Evolutionary conservation across 345 rosid genomes (phyloP).

Genomic region (Eucalyptus regnans): DNA sequence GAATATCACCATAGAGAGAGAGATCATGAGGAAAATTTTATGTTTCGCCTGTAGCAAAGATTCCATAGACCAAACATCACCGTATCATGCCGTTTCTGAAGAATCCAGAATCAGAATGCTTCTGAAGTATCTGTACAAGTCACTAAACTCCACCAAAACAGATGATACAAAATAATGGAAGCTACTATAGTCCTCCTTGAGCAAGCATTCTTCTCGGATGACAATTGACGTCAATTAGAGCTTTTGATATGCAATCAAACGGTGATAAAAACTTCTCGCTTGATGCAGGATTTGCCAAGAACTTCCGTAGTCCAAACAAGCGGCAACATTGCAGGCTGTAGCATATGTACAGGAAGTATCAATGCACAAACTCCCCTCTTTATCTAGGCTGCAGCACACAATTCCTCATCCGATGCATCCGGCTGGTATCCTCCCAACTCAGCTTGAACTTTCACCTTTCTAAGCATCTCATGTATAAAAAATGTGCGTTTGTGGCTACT

Average conservation of each 20-base stretch:
- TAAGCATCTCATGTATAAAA: constrained; percentile 13
- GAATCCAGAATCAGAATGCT: background rate
- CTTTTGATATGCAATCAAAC: background rate
- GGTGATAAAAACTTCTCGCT: background rate
- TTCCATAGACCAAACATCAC: background rate
- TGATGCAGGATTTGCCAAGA: background rate
- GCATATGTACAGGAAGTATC: background rate
- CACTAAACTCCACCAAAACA: background rate
- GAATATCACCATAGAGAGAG: background rate
- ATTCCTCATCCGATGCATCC: background rate
- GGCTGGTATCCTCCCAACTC: constrained; percentile 2
- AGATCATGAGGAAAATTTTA: background rate
- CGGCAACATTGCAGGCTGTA: accelerated
- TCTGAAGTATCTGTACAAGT: background rate
- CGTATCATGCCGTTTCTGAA: background rate
- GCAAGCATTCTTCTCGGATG: background rate
- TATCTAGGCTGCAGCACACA: background rate
- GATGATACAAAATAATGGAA: background rate
- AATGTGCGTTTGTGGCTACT: constrained; percentile 18
- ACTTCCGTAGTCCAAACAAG: background rate
- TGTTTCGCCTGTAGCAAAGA: background rate
- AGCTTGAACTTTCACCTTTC: constrained; percentile 6
- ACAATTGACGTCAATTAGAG: background rate
- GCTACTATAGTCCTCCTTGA: background rate
- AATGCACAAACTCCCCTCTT: background rate